Evolutionary conservation across 2,329 filamentous ascomycete genomes (phyloP).

Genomic region (Amesomyces nigricolor): DNA sequence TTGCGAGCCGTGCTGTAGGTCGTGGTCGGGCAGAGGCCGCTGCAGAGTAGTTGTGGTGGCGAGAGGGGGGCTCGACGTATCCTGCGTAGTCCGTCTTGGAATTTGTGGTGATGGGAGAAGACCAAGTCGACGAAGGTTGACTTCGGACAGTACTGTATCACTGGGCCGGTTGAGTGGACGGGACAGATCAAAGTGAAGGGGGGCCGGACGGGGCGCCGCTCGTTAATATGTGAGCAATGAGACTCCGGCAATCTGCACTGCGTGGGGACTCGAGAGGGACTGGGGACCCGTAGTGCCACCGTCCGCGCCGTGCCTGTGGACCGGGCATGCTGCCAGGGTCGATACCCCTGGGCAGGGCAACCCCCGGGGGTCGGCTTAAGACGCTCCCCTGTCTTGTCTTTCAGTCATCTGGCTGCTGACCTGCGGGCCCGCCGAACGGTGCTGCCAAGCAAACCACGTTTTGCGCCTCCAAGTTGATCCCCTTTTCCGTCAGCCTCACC

Average conservation of each 20-base stretch:
- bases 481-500: too few relatives aligned
- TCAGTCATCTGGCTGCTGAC: background rate
- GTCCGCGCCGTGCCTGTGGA: background rate
- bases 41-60: too few relatives aligned
- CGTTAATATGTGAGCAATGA: conserved; percentile 7
- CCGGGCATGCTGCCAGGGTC: conserved; percentile 10
- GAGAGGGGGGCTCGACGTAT: background rate
- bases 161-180: background rate
- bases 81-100: background rate
- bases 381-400: background rate
- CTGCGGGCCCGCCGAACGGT: too few relatives aligned
- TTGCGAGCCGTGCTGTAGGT: background rate
- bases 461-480: too few relatives aligned
- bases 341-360: background rate
- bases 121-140: background rate
- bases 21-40: background rate
- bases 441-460: too few relatives aligned
- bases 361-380: conserved; percentile 3
- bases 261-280: conserved; percentile 7
- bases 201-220: background rate
- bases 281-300: background rate
- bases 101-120: background rate
- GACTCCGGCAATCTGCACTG: background rate
- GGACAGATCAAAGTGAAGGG: background rate
- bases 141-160: background rate